Percentiles rank a stretch among this genome's conserved stretches.
Evolutionary conservation across 441 rosid genomes (phyloP).

Genomic region (Geranium incanum): DNA sequence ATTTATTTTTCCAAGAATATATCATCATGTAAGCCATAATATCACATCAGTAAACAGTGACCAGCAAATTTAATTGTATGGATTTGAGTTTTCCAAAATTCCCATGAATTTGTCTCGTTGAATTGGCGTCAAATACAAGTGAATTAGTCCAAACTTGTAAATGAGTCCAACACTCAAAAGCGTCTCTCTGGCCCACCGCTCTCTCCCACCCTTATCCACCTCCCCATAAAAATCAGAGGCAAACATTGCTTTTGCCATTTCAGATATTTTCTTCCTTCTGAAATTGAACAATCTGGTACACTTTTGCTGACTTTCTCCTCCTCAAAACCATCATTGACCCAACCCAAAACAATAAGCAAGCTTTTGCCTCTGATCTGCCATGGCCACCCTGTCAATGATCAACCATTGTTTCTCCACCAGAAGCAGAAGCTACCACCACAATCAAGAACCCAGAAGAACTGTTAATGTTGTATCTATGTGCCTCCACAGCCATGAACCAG

Average conservation of each 20-base stretch:
- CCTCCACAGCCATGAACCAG: constrained; percentile 31
- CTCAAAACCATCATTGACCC: neutral
- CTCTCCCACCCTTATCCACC: constrained; percentile 23
- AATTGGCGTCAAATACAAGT: neutral
- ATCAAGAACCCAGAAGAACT: constrained; percentile 22
- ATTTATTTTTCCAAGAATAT: too few species aligned
- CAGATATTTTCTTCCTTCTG: constrained; percentile 26
- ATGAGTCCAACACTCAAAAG: constrained; percentile 5
- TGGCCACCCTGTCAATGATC: constrained; percentile 44
- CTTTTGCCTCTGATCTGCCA: constrained; percentile 17
- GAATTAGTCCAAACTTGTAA: neutral
- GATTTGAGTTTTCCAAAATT: too few species aligned
- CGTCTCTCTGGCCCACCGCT: neutral
- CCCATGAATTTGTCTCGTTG: too few species aligned
- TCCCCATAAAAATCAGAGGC: constrained; percentile 17
- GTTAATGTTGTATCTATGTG: constrained; percentile 19
- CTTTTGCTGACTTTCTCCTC: neutral
- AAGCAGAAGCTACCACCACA: constrained; percentile 16
- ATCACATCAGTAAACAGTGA: too few species aligned
- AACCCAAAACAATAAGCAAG: neutral
- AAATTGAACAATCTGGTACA: constrained; percentile 2
- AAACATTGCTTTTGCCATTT: constrained; percentile 11
- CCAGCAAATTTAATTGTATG: too few species aligned
- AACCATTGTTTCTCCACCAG: constrained; percentile 22
- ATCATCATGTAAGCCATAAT: too few species aligned